A percentile compares a stretch with the other conserved stretches of the same genome.
These are phyloP conservation scores for Yarrowia divulgata DNA, from an alignment of 805 yeast genomes.

Conservation along the genomic window DNA sequence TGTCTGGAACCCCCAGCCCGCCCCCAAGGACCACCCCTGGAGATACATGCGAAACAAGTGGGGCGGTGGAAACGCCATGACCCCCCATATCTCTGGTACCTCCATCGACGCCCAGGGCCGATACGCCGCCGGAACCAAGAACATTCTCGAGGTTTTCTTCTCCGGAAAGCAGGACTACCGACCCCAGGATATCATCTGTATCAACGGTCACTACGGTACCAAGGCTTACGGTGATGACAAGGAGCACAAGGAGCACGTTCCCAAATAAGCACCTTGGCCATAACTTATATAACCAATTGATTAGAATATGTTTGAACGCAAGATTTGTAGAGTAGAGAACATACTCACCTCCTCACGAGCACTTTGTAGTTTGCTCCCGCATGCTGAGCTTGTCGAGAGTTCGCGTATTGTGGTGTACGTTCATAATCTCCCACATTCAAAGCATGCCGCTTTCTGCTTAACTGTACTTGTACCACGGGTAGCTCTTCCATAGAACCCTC, in stretches of 20 bases:
- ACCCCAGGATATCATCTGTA: conserved; percentile 77
- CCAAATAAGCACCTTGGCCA: conserved; percentile 8
- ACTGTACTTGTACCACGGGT: too few relatives aligned
- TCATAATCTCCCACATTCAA: too few relatives aligned
- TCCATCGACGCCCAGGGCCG: conserved; percentile 80
- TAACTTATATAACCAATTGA: conserved; percentile 13
- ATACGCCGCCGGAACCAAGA: conserved; percentile 72
- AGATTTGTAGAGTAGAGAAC: neutral
- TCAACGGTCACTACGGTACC: conserved; percentile 75
- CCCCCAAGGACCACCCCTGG: conserved; percentile 81
- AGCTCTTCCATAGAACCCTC: too few relatives aligned
- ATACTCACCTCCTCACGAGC: too few relatives aligned
- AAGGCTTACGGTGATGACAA: conserved; percentile 69
- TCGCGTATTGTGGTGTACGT: too few relatives aligned
- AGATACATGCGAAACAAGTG: conserved; percentile 67
- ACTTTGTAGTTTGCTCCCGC: too few relatives aligned
- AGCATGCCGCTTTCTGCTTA: too few relatives aligned
- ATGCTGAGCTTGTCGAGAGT: too few relatives aligned
- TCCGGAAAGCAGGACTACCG: conserved; percentile 68
- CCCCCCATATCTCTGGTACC: conserved; percentile 82
- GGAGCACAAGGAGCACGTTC: conserved; percentile 40
- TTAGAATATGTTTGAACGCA: neutral
- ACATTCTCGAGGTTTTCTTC: conserved; percentile 69
- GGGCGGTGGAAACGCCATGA: conserved; percentile 84
- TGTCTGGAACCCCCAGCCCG: conserved; percentile 51